These are phyloP conservation scores for Dimocarpus longan DNA, from an alignment of 345 rosid genomes.

Conservation along the genomic window DNA sequence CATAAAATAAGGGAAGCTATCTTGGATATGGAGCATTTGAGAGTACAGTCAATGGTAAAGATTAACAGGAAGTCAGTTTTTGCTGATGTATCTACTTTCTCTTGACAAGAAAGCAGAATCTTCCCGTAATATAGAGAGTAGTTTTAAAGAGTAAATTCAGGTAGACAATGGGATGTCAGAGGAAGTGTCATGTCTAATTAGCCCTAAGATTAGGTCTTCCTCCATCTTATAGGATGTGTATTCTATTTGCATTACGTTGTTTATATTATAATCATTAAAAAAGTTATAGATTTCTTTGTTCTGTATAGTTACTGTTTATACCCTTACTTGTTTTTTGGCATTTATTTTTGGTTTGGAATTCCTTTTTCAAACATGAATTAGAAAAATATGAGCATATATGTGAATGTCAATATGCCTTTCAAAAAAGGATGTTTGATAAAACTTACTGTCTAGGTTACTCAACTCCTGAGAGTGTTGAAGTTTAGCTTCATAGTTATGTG, in stretches of 20 bases:
- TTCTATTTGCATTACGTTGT: background rate
- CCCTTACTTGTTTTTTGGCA: background rate
- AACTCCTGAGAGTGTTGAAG: background rate
- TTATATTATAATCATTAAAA: background rate
- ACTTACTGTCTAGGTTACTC: background rate
- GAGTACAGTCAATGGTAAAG: background rate
- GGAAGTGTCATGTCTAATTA: background rate
- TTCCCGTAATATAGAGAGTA: background rate
- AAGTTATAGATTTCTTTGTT: background rate
- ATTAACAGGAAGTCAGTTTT: background rate
- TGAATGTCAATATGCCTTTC: background rate
- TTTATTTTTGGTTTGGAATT: background rate
- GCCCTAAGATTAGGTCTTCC: background rate
- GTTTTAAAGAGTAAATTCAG: background rate
- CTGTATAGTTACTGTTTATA: background rate
- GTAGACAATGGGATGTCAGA: constrained; percentile 1
- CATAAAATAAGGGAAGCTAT: background rate
- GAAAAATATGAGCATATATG: background rate
- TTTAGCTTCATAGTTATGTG: background rate
- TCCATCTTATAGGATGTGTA: background rate
- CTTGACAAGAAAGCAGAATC: background rate
- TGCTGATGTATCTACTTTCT: background rate
- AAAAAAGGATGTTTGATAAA: background rate
- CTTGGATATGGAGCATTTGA: constrained; percentile 1
- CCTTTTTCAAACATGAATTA: background rate